phyloP scores from a whole-genome alignment of 2,329 filamentous ascomycete genomes.

The Thermomyces lanuginosus region DNA sequence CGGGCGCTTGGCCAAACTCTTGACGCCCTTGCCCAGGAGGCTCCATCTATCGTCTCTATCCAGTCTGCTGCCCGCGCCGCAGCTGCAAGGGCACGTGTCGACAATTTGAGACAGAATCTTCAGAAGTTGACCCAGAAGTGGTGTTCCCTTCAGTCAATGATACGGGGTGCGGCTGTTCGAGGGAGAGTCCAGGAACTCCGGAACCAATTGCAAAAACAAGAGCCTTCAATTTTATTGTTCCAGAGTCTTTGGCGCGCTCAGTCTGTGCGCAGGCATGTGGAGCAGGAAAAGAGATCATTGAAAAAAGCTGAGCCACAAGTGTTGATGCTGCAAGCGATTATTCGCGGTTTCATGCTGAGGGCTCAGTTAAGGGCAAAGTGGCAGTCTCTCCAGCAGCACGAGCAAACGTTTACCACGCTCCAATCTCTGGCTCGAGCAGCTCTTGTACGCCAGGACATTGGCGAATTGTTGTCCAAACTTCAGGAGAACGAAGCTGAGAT shows the following conservation, averaged over 20 bases:
- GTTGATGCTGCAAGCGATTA: constrained; percentile 36
- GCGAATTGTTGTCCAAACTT: constrained; percentile 49
- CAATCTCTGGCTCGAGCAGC: constrained; percentile 28
- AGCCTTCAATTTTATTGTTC: constrained; percentile 13
- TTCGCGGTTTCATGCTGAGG: constrained; percentile 27
- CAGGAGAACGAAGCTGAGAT: constrained; percentile 51
- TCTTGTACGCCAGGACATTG: constrained; percentile 24
- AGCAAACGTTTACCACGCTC: constrained; percentile 16
- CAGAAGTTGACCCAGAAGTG: constrained; percentile 26
- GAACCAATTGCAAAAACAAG: constrained; percentile 15
- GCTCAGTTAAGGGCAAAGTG: constrained; percentile 16
- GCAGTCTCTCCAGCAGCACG: constrained; percentile 16
- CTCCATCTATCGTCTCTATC: constrained; percentile 15
- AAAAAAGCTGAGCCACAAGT: constrained; percentile 28
- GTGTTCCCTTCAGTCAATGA: constrained; percentile 29
- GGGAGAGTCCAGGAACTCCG: constrained; percentile 13
- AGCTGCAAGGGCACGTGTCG: constrained; percentile 23
- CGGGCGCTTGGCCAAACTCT: constrained; percentile 13
- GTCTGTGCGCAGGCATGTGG: constrained; percentile 16
- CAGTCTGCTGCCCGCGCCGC: constrained; percentile 22
- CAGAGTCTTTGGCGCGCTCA: constrained; percentile 21
- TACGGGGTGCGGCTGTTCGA: constrained; percentile 24
- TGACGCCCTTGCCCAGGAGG: constrained; percentile 13
- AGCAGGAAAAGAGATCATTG: constrained; percentile 23
- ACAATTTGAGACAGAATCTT: constrained; percentile 25